Evolutionary conservation across 1,284 basidiomycete genomes (phyloP), one percentile per base, ranked within the genome.

Genomic region (Heterobasidion irregulare): DNA sequence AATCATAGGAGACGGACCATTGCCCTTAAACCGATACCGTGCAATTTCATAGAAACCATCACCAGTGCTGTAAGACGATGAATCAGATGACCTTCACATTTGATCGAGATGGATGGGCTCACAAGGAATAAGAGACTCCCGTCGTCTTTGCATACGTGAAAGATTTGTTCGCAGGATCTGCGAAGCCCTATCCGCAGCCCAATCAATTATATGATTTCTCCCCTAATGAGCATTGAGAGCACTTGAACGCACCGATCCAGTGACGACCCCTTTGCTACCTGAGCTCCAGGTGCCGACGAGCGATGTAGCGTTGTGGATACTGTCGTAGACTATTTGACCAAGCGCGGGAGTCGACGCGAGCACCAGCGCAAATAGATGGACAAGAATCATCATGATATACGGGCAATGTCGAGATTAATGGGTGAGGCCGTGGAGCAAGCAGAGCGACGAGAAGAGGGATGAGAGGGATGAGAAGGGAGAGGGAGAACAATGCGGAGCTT

Each of bases 91-190:
- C 26, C 26, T 26, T 6, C 26, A 35, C 36, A 47, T 16, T 61
- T 46, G n/a, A 15, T 41, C 12, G 5, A 56, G 19, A 12, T 32
- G 0, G 26, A 34, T 44, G 16, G 10, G 78, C 90, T 69, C 64
- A 94, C 92, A 97, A 96, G 16, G 92, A 91, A 68, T 82, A 92
- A 5, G 89, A 86, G 19, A 94, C 78, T 44, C 94, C 94, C 6
- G 92, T 89, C 35, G 83, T 92, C 54, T 67, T 66, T 2, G 94
- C 94, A 66, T 93, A 93, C 47, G 57, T 83, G 72, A 98, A 97
- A 2, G 85, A 77, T 71, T 77, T 72, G 63, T 92, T 89, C 49
- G 80, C 76, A 1, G 94, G 94, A 66, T 86, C 83, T 47, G 88
- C 92, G 67, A 95, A 96, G 57, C 77, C 75, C 93, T 95, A 63